phyloP scores from a whole-genome alignment of 331 rosid genomes.

The Erythrophleum ivorense region DNA sequence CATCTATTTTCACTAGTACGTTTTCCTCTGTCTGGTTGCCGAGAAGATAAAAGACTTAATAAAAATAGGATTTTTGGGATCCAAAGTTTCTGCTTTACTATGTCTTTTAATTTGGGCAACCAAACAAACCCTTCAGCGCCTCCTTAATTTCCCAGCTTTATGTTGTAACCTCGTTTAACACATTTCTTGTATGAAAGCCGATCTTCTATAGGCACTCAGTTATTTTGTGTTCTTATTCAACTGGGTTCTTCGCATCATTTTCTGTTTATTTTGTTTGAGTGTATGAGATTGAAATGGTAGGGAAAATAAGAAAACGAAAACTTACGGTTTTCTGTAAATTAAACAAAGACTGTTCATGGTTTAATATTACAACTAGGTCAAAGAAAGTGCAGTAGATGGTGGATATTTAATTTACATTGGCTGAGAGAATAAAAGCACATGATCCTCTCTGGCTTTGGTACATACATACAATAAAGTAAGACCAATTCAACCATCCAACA shows the following conservation, averaged over 20 bases:
- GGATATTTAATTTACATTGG: neutral
- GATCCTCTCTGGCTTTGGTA: conserved; percentile 5
- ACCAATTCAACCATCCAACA: neutral
- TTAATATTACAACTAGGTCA: neutral
- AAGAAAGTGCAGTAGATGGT: conserved; percentile 1
- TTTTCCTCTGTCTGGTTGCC: conserved; percentile 6
- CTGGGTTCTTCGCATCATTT: neutral
- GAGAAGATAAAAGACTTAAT: conserved; percentile 7
- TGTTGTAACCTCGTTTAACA: conserved; percentile 25
- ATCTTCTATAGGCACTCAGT: neutral
- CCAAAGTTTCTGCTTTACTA: conserved; percentile 6
- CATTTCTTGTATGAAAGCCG: conserved; percentile 14
- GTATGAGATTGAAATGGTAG: neutral
- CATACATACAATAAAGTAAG: neutral
- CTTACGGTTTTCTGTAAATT: conserved; percentile 14
- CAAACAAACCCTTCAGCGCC: neutral
- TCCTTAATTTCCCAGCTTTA: conserved; percentile 28
- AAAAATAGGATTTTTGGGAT: neutral
- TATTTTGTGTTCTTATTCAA: neutral
- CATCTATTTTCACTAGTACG: neutral
- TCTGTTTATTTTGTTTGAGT: no score
- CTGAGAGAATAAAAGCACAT: conserved; percentile 33
- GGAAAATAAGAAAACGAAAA: neutral
- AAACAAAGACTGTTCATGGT: neutral
- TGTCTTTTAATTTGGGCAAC: conserved; percentile 11